Conservation (phyloP, 106 monocot species). For the Dactylorhiza incarnata region DNA sequence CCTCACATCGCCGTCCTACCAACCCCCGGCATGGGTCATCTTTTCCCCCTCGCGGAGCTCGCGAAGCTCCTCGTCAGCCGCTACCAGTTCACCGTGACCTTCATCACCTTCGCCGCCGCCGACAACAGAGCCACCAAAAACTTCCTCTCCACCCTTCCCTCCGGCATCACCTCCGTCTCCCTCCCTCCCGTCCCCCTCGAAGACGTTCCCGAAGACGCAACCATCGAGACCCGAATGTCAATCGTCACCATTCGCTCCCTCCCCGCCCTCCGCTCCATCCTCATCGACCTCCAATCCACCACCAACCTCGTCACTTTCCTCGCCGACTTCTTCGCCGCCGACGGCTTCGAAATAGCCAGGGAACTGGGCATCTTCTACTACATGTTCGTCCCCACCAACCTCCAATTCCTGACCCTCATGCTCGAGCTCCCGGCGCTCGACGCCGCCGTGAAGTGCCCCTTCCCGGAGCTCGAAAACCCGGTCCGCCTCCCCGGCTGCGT, state of each 20-base stretch:
- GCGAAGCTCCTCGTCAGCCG: constrained; percentile 26
- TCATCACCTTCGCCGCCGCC: constrained; percentile 22
- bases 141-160: constrained; percentile 32
- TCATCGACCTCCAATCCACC: constrained; percentile 8
- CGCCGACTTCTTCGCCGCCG: constrained; percentile 47
- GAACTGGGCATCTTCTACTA: constrained; percentile 24
- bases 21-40: constrained; percentile 65
- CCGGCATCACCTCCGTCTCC: constrained; percentile 21
- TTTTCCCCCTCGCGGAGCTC: constrained; percentile 43
- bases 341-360: constrained; percentile 30
- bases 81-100: constrained; percentile 22
- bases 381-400: constrained; percentile 51
- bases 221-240: constrained; percentile 28
- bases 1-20: constrained; percentile 37
- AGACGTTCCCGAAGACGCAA: constrained; percentile 29
- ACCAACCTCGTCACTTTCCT: constrained; percentile 34
- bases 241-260: constrained; percentile 14
- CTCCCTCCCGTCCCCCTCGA: constrained; percentile 41
- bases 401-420: constrained; percentile 27
- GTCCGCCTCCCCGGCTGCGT: constrained; percentile 51
- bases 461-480: constrained; percentile 28
- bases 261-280: constrained; percentile 17
- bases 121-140: constrained; percentile 7
- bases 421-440: constrained; percentile 47
- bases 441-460: constrained; percentile 20